Evolutionary conservation across 2,329 filamentous ascomycete species (phyloP), one percentile per base, ranked within the genome.

Genomic region (Leptographium wingfieldii): DNA sequence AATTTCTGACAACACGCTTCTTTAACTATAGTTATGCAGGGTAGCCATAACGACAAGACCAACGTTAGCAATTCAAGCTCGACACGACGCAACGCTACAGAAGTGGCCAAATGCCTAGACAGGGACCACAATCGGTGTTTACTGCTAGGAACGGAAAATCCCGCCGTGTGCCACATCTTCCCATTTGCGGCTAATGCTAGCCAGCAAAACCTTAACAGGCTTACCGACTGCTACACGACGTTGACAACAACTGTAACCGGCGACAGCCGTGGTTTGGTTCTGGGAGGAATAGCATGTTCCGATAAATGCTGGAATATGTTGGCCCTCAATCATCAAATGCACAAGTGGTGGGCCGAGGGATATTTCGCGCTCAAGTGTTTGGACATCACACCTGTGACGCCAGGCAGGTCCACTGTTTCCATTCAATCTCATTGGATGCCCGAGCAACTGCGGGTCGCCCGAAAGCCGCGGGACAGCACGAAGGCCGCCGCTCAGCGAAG

Each of bases 361-460:
- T 48, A 31, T 38, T 59, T 53, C n/a, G 49, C 57, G 9, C 48
- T 55, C 35, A 48, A 59, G 52, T 59, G 56, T 22, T n/a, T 59
- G 6, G 49, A 35, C 27, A 33, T 46, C 9, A 43, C 25, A 9
- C 49, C 49, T 3, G 7, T 38, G 14, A 3, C 48, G 31, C 35
- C 22, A 27, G 31, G 27, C 3, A 35, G 14, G 14, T 25, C 31
- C 22, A 38, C 29, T 3, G 49, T 53, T 19, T 25, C 46, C 22
- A 38, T 58, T 14, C 56, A 58, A 29, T 53, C 52, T 22, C 49
- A 58, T 29, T 53, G 56, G 56, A 58, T 58, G 56, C 48, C 43
- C 10, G 10, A n/a, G 46, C 49, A 52, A 3, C n/a, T 51, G 48
- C 48, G n/a, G 48, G 48, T 27, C 7, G 48, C n/a, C 48, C 48